Evolutionary conservation across 2,329 filamentous ascomycete genomes (phyloP).

Genomic region (Raffaelea ambrosiae): DNA sequence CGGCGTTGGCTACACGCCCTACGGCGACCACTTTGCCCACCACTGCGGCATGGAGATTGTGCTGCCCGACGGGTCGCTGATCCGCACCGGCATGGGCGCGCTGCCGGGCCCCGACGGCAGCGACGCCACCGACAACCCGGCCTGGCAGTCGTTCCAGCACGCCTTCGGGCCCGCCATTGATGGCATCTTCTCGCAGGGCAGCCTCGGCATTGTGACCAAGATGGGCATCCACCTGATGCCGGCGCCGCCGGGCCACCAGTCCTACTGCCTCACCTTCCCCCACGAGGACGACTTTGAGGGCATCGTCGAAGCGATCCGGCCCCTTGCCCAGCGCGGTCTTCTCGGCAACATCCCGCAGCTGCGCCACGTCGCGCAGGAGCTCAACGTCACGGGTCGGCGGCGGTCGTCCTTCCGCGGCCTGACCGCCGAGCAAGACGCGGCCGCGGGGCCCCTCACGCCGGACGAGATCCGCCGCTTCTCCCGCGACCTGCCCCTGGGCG

Average conservation of each 20-base stretch:
- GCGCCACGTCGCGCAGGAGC: conserved; percentile 27
- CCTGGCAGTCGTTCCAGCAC: conserved; percentile 28
- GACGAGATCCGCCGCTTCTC: conserved; percentile 23
- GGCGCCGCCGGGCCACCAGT: conserved; percentile 23
- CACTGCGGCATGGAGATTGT: conserved; percentile 23
- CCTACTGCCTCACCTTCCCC: conserved; percentile 30
- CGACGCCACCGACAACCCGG: conserved; percentile 25
- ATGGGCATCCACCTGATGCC: conserved; percentile 39
- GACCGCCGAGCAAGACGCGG: conserved; percentile 7
- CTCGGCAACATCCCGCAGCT: conserved; percentile 38
- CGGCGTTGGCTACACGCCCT: conserved; percentile 36
- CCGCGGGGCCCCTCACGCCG: conserved; percentile 18
- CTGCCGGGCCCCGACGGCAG: conserved; percentile 22
- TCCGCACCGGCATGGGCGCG: conserved; percentile 39
- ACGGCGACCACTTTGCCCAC: conserved; percentile 29
- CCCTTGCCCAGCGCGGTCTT: conserved; percentile 20
- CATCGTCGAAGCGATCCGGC: conserved; percentile 27
- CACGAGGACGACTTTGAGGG: conserved; percentile 24
- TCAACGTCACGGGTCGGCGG: conserved; percentile 28
- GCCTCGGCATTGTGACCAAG: conserved; percentile 44
- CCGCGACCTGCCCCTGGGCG: conserved; percentile 28
- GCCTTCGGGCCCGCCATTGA: conserved; percentile 30
- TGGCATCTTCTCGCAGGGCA: conserved; percentile 42
- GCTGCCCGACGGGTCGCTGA: conserved; percentile 31
- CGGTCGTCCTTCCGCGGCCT: conserved; percentile 19